Evolutionary conservation across 2,329 filamentous ascomycete genomes (phyloP), one percentile per base, ranked within the genome.

Genomic region (Fusarium torreyae): DNA sequence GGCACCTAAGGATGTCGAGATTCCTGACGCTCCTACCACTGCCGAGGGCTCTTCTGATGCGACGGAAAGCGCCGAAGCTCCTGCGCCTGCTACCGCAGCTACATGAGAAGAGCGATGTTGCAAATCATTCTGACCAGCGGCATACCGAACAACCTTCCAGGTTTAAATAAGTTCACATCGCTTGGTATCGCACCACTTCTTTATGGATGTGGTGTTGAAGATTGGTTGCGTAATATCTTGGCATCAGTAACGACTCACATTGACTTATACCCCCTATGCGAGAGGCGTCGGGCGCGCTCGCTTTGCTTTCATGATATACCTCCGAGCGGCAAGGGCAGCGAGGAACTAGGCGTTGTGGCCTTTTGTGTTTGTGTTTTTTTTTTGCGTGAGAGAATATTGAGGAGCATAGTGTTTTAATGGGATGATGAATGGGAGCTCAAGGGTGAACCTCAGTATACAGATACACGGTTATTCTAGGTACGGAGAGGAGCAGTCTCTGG

Each of bases 241-340:
- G 46, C 72, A 74, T 66, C 63, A 59, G 51, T 75, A 59, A 74
- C 62, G 68, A 70, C 58, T 72, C 55, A 59, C 63, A 69, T 71
- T 70, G 70, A 68, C 74, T 71, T 77, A 77, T 77, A 77, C 75
- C 75, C 60, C 64, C 52, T 51, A 54, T 70, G 65, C 65, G 65
- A 74, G 57, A 70, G 66, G 69, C 71, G 65, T 72, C 53, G 44
- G 44, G 52, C 64, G 63, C 62, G 22, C 57, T 67, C 56, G 57
- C 55, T 63, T 74, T 75, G 58, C 48, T 74, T 74, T 74, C 62
- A 69, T 70, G 58, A 71, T 65, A 66, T 63, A 74, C 65, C 51
- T 75, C 54, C 55, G 55, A 66, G 70, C 51, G 66, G 63, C 60
- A 54, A 65, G 57, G 63, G 58, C 55, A 71, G 68, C 52, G 50